phyloP scores from a whole-genome alignment of 345 rosid species.

The Kandelia obovata region DNA sequence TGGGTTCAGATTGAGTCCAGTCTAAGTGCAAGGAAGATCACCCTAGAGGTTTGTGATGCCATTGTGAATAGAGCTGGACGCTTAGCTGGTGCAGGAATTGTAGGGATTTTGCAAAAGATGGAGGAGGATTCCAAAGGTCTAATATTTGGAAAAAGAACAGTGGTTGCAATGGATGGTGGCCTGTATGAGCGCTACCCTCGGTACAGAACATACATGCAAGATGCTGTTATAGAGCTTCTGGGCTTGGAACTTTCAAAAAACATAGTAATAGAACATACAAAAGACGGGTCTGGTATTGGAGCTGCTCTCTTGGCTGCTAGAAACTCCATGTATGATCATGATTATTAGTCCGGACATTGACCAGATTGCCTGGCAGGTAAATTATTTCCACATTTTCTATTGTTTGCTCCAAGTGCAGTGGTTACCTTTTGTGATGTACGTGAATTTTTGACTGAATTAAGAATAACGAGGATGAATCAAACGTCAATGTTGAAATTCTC shows the following conservation, averaged over 20 bases:
- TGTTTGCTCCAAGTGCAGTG: not conserved
- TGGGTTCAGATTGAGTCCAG: slow-evolving; percentile 48
- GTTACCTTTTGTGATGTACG: slow-evolving; percentile 12
- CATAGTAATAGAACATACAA: slow-evolving; percentile 57
- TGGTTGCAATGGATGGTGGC: slow-evolving; percentile 88
- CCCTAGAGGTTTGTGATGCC: slow-evolving; percentile 56
- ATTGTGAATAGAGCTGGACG: slow-evolving; percentile 70
- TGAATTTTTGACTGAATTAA: not conserved
- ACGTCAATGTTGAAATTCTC: not conserved
- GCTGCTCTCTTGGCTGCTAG: slow-evolving; percentile 88
- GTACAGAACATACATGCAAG: slow-evolving; percentile 61
- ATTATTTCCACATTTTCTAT: not conserved
- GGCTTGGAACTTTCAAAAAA: slow-evolving; percentile 49
- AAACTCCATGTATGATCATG: slow-evolving; percentile 55
- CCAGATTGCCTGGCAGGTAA: not conserved
- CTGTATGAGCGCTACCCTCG: slow-evolving; percentile 67
- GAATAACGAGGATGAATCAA: slow-evolving; percentile 4
- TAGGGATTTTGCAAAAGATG: slow-evolving; percentile 71
- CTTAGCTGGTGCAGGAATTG: slow-evolving; percentile 90
- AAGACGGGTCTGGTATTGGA: slow-evolving; percentile 88
- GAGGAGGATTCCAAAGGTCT: slow-evolving; percentile 59
- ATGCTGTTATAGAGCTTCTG: slow-evolving; percentile 62
- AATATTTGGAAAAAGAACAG: slow-evolving; percentile 54
- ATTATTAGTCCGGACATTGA: slow-evolving; percentile 23
- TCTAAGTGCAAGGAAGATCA: slow-evolving; percentile 45